These are phyloP conservation scores for Aleurites moluccanus DNA, from an alignment of 441 rosid species.

Conservation along the genomic window DNA sequence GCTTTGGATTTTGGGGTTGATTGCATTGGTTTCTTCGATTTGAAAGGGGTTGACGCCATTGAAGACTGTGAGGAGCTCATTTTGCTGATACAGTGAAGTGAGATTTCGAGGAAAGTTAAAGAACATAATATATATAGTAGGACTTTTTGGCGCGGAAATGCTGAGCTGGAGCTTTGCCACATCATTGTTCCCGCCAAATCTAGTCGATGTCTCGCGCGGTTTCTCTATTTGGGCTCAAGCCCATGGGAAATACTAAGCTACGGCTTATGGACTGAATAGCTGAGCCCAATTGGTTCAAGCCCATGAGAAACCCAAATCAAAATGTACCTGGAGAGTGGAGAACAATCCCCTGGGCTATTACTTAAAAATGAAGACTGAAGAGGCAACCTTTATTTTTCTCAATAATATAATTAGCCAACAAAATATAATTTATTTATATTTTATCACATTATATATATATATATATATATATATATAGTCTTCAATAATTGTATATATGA, in stretches of 20 bases:
- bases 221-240: not conserved
- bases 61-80: slow-evolving; percentile 44
- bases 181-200: slow-evolving; percentile 48
- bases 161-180: slow-evolving; percentile 45
- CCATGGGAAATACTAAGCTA: not conserved
- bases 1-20: slow-evolving; percentile 29
- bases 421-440: too few species aligned
- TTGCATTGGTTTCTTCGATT: slow-evolving; percentile 40
- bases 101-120: not conserved
- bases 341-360: too few species aligned
- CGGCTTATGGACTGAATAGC: too few species aligned
- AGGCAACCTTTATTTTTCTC: not conserved
- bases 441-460: too few species aligned
- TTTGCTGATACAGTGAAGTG: not conserved
- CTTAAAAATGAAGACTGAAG: not conserved
- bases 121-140: slow-evolving; percentile 3
- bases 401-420: too few species aligned
- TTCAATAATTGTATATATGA: too few species aligned
- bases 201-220: slow-evolving; percentile 65
- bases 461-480: too few species aligned
- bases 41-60: slow-evolving; percentile 34
- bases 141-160: slow-evolving; percentile 50
- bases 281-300: not conserved
- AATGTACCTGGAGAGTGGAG: too few species aligned
- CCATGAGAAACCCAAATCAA: not conserved